These are phyloP conservation scores for Trichoderma koningiopsis DNA, from an alignment of 2,329 filamentous ascomycete species.

Conservation along the genomic window DNA sequence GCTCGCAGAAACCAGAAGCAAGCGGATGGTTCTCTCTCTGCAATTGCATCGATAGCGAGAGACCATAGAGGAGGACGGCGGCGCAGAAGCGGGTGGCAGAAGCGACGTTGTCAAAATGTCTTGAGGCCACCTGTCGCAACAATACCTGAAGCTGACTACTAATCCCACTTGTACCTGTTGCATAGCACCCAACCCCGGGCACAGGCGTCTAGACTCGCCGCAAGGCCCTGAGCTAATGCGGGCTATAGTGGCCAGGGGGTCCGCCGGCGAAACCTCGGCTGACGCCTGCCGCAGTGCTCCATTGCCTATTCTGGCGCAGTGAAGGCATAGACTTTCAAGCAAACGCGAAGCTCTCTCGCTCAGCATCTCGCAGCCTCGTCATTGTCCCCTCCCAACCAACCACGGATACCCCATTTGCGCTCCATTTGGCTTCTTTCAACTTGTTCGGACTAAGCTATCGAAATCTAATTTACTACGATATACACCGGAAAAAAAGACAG, in stretches of 20 bases:
- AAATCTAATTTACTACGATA: neutral
- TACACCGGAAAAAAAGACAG: neutral
- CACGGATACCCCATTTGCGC: constrained; percentile 11
- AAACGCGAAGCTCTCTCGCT: constrained; percentile 16
- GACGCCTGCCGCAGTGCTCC: neutral
- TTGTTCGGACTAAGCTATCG: neutral
- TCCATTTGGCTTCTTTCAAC: neutral
- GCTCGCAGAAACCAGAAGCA: constrained; percentile 15
- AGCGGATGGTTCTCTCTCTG: neutral
- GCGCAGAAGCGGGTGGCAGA: constrained; percentile 24
- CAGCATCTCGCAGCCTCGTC: constrained; percentile 1
- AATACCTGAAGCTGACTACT: constrained; percentile 28
- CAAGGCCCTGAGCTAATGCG: constrained; percentile 23
- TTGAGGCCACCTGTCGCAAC: constrained; percentile 43
- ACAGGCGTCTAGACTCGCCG: constrained; percentile 17
- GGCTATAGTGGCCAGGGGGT: constrained; percentile 20
- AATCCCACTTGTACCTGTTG: neutral
- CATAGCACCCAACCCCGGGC: constrained; percentile 1
- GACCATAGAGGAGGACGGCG: constrained; percentile 19
- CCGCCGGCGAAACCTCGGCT: constrained; percentile 30
- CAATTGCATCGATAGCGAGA: constrained; percentile 22
- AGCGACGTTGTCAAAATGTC: constrained; percentile 11
- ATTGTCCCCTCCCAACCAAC: neutral
- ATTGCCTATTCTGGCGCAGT: constrained; percentile 13
- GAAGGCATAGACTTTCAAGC: constrained; percentile 5